Conservation (phyloP, 805 yeast genomes). For the Limtongia smithiae region DNA sequence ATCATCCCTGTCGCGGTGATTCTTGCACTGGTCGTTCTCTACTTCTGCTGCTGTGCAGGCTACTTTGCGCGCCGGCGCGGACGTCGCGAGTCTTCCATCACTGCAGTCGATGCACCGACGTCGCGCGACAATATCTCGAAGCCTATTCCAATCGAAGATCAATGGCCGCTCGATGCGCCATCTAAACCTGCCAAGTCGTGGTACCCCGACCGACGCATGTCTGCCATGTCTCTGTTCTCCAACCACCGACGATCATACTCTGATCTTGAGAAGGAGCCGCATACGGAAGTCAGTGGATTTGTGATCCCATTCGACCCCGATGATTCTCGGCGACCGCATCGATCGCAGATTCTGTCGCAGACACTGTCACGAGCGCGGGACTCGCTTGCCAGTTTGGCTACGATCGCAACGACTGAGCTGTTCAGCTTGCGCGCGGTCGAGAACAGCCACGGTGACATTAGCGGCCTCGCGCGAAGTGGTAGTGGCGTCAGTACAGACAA, state of each 20-base stretch:
- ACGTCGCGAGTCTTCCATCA: slow-evolving; percentile 16
- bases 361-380: slow-evolving; percentile 20
- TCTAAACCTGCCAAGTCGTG: slow-evolving; percentile 8
- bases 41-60: slow-evolving; percentile 51
- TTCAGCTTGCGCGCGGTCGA: slow-evolving; percentile 31
- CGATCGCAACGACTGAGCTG: slow-evolving; percentile 32
- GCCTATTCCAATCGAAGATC: slow-evolving; percentile 27
- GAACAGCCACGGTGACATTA: slow-evolving; percentile 19
- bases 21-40: slow-evolving; percentile 46
- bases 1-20: slow-evolving; percentile 64
- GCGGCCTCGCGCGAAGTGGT: slow-evolving; percentile 11
- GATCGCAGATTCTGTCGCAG: slow-evolving; percentile 22
- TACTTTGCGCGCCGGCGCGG: slow-evolving; percentile 15
- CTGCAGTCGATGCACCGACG: slow-evolving; percentile 16
- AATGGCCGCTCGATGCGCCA: slow-evolving; percentile 26
- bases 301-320: slow-evolving; percentile 26
- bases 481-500: slow-evolving; percentile 1
- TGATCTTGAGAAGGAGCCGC: slow-evolving; percentile 23
- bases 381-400: slow-evolving; percentile 32
- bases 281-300: slow-evolving; percentile 16
- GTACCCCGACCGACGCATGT: slow-evolving; percentile 14
- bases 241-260: slow-evolving; percentile 23
- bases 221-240: slow-evolving; percentile 24
- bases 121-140: slow-evolving; percentile 20
- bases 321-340: slow-evolving; percentile 23